A percentile compares a stretch with the other conserved stretches of the same genome.
phyloP scores from a whole-genome alignment of 176 grass and related monocot genomes.

The Rhynchospora breviuscula region DNA sequence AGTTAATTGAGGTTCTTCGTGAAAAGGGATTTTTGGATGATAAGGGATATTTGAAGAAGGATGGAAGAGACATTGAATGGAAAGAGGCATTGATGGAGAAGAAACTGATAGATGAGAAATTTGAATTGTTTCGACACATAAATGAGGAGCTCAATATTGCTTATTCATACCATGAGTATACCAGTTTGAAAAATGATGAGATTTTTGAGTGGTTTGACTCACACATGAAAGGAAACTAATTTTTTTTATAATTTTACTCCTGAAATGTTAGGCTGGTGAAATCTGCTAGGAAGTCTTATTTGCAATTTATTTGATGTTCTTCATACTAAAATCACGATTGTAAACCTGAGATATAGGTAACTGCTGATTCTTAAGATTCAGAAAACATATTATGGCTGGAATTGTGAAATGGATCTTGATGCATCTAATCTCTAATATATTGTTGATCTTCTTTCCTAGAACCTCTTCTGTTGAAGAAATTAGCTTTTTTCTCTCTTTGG shows the following conservation, averaged over 20 bases:
- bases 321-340: neutral
- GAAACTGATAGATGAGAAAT: slow-evolving; percentile 55
- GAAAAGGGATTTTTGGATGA: slow-evolving; percentile 58
- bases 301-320: slow-evolving; percentile 10
- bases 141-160: slow-evolving; percentile 90
- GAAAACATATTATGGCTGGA: neutral
- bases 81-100: slow-evolving; percentile 46
- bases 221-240: slow-evolving; percentile 43
- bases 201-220: slow-evolving; percentile 86
- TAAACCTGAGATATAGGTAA: neutral
- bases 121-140: slow-evolving; percentile 63
- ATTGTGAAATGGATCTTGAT: neutral
- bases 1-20: slow-evolving; percentile 44
- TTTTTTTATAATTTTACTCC: neutral
- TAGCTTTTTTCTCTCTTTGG: neutral
- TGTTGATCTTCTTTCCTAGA: neutral
- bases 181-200: slow-evolving; percentile 52
- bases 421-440: neutral
- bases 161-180: slow-evolving; percentile 70
- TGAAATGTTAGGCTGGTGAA: neutral
- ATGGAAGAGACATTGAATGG: slow-evolving; percentile 58
- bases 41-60: slow-evolving; percentile 62
- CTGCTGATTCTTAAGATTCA: slow-evolving; percentile 12
- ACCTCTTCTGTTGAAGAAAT: neutral
- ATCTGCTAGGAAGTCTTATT: neutral